Base-by-base conservation (phyloP, 768 basidiomycete species). In the Leccinum boreale region DNA sequence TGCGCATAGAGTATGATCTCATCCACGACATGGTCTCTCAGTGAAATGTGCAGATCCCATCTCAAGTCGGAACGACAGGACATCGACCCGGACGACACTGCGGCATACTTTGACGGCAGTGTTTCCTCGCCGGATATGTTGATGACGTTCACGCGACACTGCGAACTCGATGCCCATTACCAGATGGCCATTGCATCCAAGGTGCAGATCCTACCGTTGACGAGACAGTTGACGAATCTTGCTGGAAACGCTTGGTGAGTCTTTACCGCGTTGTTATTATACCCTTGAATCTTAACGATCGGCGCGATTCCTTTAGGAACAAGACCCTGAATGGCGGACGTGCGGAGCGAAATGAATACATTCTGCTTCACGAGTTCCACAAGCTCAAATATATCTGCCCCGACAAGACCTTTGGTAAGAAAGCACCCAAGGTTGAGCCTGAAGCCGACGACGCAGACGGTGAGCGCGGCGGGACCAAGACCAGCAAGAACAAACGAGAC, bases 291-390 rank as follows among this genome's bases (percentile, higher is more conserved):
- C 46, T 23, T 33, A 23, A 28, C 36, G 12, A 51, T 35, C 26
- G 24, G 48, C 15, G 12, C 4, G 5, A 57, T 23, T 14, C 26
- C 24, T 33, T 1, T 65, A 98, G 95, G 95, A 98, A 95, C 75
- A 93, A 95, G 67, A 99, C 97, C 0, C 73, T 99, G 47, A 97
- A 94, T 62, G 96, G 97, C 62, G 97, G 95, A 65, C 93, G 97
- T 56, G 96, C 97, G 1, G 96, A 98, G 68, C 92, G 97, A 26
- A 99, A 98, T 73, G 97, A 99, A 73, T 99, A 95, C 78, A 98
- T 99, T 83, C 76, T 99, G 45, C 80, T 99, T 17, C 97, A 99
- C 71, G 94, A 98, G 71, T 99, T 99, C 76, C 94, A 99, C 71
- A 84, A 88, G 14, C 82, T 94, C 46, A 98, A 98, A 72, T 98